Evolutionary conservation across 176 grass and related monocot genomes (phyloP), one percentile per base, ranked within the genome.

Genomic region (Oryza coarctata): DNA sequence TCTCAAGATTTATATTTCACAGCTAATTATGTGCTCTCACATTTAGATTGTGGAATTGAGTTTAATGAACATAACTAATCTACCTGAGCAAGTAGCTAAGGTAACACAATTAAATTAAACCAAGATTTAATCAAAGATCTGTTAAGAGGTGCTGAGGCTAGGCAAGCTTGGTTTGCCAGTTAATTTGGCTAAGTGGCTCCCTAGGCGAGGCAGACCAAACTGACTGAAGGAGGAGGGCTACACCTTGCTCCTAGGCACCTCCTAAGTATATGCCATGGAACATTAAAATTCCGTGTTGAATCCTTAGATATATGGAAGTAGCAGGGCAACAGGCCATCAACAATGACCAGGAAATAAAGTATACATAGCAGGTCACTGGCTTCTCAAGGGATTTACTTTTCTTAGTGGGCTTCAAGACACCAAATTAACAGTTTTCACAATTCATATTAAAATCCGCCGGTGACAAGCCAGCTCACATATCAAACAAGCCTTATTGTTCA

Each of bases 31-130:
- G 63, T 85, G 32, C 67, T 11, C 27, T 49, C 11, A 35, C 39
- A 70, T 78, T 85, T 85, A 77, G 12, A 22, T 10, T 38, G 2
- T 7, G 25, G 28, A 12, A 78, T 49, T 26, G 75, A 44, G 28
- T 22, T 70, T 58, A 84, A 33, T 70, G 38, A 77, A 43, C 11
- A 76, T 40, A 52, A 80, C 31, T 36, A 52, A 38, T 39, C 35
- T 70, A 50, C 36, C n/a, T 60, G 36, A 23, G 45, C n/a, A 70
- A 14, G 12, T 58, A 58, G 18, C 26, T 57, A 2, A 83, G 74
- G 61, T 18, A 60, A 0, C 5, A 70, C 9, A 30, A 17, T 63
- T 9, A 29, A 38, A 41, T 40, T 57, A 39, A 80, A 68, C 47
- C 33, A 70, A 7, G 23, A 38, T 58, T 13, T 49, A 9, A 3